Conservation (phyloP, 768 basidiomycete species). For the Rhodotorula kratochvilovae region DNA sequence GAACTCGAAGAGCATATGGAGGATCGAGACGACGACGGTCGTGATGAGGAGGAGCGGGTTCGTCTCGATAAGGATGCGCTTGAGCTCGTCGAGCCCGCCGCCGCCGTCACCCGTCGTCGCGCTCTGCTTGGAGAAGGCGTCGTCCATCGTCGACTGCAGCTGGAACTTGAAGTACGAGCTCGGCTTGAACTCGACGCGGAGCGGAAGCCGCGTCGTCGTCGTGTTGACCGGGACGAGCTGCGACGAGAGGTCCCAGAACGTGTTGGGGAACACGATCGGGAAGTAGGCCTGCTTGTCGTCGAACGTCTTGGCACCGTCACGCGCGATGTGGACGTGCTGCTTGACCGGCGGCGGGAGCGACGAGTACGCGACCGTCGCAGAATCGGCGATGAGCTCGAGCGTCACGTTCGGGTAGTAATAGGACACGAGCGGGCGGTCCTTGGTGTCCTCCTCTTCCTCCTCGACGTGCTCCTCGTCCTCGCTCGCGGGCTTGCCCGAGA, state of each 20-base stretch:
- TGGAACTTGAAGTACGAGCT: constrained; percentile 68
- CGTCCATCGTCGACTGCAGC: constrained; percentile 74
- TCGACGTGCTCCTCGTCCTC: constrained; percentile 35
- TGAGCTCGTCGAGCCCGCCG: constrained; percentile 86
- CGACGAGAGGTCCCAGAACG: constrained; percentile 71
- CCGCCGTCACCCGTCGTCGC: constrained; percentile 53
- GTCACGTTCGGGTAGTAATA: constrained; percentile 87
- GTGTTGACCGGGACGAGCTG: constrained; percentile 78
- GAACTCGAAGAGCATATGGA: constrained; percentile 85
- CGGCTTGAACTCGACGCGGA: constrained; percentile 77
- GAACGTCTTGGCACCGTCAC: constrained; percentile 36
- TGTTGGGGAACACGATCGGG: constrained; percentile 86
- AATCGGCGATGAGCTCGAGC: constrained; percentile 73
- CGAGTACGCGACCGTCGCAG: constrained; percentile 55
- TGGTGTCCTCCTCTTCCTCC: constrained; percentile 15
- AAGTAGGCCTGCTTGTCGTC: constrained; percentile 55
- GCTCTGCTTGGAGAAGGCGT: constrained; percentile 65
- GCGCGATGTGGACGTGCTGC: constrained; percentile 58
- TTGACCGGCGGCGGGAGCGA: constrained; percentile 59
- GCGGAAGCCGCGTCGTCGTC: constrained; percentile 71
- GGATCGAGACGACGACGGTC: constrained; percentile 74
- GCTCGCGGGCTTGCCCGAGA: constrained; percentile 51
- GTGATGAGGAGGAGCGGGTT: constrained; percentile 75
- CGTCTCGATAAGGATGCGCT: constrained; percentile 72
- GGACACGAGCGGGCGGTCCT: constrained; percentile 45